Conservation (phyloP, 257 asterid genomes). For the Solanum neorickii region DNA sequence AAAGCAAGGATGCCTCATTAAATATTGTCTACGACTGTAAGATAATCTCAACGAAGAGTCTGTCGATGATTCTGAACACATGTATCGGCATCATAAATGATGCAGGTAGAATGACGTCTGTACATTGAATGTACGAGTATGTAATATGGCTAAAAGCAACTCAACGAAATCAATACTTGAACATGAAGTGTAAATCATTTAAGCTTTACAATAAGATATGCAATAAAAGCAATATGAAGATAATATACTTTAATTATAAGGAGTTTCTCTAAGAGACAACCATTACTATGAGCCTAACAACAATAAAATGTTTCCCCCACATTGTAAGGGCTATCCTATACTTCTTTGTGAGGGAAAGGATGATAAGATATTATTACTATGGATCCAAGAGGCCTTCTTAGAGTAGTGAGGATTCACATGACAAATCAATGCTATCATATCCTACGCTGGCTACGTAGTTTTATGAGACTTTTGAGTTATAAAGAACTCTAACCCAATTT, state of each 20-base stretch:
- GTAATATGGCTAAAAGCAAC: no score
- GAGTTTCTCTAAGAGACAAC: background rate
- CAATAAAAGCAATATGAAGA: background rate
- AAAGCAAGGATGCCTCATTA: background rate
- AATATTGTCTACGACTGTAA: background rate
- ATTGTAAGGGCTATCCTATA: background rate
- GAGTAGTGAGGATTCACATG: background rate
- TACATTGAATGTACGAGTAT: background rate
- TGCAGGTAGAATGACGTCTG: background rate
- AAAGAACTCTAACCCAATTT: background rate
- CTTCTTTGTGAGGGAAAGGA: background rate
- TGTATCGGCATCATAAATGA: background rate
- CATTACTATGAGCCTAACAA: background rate
- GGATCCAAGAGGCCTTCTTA: background rate
- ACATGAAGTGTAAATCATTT: background rate
- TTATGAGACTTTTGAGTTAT: background rate
- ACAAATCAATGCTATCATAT: background rate
- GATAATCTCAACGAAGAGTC: background rate
- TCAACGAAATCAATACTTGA: background rate
- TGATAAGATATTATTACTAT: background rate
- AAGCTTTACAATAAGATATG: background rate
- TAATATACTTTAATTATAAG: no score
- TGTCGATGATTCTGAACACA: background rate
- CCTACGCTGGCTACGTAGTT: background rate
- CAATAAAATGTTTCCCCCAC: background rate